Percentiles rank a stretch among this genome's conserved stretches.
These are phyloP conservation scores for Lentinula guzmanii DNA, from an alignment of 768 basidiomycete species.

Conservation along the genomic window DNA sequence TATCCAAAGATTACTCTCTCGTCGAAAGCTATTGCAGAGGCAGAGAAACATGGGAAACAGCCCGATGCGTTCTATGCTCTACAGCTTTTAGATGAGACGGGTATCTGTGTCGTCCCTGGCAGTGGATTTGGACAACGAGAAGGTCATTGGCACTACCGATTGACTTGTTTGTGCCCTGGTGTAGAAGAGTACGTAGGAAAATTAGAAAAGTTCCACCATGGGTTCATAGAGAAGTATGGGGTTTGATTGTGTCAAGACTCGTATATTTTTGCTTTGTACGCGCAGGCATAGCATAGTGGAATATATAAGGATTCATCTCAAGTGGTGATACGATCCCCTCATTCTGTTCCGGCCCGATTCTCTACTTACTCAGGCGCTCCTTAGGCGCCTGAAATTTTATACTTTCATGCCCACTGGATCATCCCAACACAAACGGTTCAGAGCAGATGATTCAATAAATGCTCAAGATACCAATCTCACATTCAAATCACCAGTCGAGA, in stretches of 20 bases:
- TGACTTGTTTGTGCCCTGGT: conserved; percentile 93
- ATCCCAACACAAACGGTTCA: neutral
- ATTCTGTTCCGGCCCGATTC: no score
- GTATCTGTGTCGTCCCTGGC: conserved; percentile 92
- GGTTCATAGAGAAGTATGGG: conserved; percentile 8
- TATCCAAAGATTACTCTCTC: conserved; percentile 82
- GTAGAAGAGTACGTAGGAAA: conserved; percentile 89
- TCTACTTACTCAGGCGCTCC: neutral
- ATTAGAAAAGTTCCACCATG: conserved; percentile 40
- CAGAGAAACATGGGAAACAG: conserved; percentile 62
- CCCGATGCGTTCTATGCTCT: conserved; percentile 91
- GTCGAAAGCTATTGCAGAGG: conserved; percentile 65
- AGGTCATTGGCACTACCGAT: conserved; percentile 83
- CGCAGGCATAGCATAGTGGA: neutral
- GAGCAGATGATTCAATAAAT: neutral
- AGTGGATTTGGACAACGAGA: conserved; percentile 92
- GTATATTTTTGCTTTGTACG: neutral
- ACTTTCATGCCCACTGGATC: neutral
- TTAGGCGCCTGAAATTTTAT: neutral
- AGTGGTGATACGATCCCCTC: no score
- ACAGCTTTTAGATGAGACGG: conserved; percentile 77
- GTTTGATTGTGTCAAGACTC: neutral
- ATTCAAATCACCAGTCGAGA: neutral
- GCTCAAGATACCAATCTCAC: neutral
- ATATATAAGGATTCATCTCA: no score